Conservation (phyloP, 2,329 filamentous ascomycete species). For the Malbranchea zuffiana region DNA sequence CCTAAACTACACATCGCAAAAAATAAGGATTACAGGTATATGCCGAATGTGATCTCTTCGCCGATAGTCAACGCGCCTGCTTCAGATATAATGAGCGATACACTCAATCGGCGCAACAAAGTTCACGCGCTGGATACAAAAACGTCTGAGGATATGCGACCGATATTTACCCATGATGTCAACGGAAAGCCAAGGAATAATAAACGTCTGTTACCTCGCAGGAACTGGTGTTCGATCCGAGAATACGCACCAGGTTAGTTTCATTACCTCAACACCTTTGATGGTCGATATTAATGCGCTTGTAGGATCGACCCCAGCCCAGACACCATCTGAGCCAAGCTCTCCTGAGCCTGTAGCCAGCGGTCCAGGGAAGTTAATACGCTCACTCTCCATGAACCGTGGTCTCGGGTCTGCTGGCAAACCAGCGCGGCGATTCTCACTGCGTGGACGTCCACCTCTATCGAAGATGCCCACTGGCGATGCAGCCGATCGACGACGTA, state of each 20-base stretch:
- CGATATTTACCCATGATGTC: constrained; percentile 79
- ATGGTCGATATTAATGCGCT: constrained; percentile 24
- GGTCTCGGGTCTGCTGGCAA: constrained; percentile 39
- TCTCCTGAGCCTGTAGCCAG: too few relatives aligned
- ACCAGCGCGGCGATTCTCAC: constrained; percentile 42
- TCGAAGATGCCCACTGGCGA: constrained; percentile 26
- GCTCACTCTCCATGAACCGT: constrained; percentile 52
- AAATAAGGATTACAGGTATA: constrained; percentile 88
- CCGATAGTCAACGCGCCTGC: constrained; percentile 90
- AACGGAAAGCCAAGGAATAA: constrained; percentile 87
- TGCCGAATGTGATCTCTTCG: constrained; percentile 89
- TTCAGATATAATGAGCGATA: constrained; percentile 75
- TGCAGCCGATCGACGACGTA: constrained; percentile 19
- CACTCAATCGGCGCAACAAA: constrained; percentile 87
- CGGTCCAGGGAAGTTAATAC: constrained; percentile 36
- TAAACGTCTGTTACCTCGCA: constrained; percentile 71
- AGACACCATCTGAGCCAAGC: constrained; percentile 46
- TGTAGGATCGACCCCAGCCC: constrained; percentile 64
- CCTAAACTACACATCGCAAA: constrained; percentile 71
- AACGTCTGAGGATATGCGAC: constrained; percentile 93
- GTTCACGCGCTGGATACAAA: constrained; percentile 53
- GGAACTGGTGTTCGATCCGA: constrained; percentile 92
- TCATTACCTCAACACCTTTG: not conserved
- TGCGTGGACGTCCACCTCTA: constrained; percentile 33
- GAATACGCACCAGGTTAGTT: constrained; percentile 62